Percentiles rank a stretch among this genome's conserved stretches.
phyloP scores from a whole-genome alignment of 1,139 yeast species.

The Blastobotrys indianensis region DNA sequence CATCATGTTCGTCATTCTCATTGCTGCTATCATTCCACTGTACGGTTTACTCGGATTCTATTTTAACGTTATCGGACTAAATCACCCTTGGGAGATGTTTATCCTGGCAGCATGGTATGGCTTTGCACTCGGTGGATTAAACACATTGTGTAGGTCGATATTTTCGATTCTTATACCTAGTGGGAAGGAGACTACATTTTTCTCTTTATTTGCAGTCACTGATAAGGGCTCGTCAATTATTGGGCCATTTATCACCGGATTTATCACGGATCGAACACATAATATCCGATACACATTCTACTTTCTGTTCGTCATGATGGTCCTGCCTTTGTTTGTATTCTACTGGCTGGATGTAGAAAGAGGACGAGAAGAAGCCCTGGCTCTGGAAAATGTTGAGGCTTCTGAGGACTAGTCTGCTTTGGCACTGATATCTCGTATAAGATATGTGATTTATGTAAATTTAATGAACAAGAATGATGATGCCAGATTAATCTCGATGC shows the following conservation, averaged over 20 bases:
- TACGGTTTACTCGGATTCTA: constrained; percentile 62
- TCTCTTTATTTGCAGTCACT: constrained; percentile 63
- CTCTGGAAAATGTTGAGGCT: constrained; percentile 22
- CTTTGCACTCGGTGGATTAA: constrained; percentile 58
- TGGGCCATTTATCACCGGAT: constrained; percentile 62
- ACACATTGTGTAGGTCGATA: constrained; percentile 58
- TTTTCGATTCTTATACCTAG: constrained; percentile 59
- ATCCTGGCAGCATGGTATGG: constrained; percentile 66
- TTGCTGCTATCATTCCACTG: constrained; percentile 58
- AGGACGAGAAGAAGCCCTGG: constrained; percentile 39
- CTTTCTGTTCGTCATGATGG: constrained; percentile 46
- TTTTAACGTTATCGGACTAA: constrained; percentile 45
- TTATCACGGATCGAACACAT: constrained; percentile 61
- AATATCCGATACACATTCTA: constrained; percentile 63
- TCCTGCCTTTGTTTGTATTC: constrained; percentile 49
- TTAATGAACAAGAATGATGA: too few relatives aligned
- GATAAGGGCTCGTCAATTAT: constrained; percentile 68
- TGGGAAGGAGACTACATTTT: constrained; percentile 65
- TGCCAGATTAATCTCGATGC: too few relatives aligned
- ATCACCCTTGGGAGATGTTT: constrained; percentile 59
- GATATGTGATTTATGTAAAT: too few relatives aligned
- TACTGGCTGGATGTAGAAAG: constrained; percentile 47
- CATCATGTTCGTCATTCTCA: constrained; percentile 46
- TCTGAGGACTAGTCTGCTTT: constrained; percentile 2
- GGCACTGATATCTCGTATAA: too few relatives aligned